Evolutionary conservation across 768 basidiomycete genomes (phyloP).

Genomic region (Calocera cornea): DNA sequence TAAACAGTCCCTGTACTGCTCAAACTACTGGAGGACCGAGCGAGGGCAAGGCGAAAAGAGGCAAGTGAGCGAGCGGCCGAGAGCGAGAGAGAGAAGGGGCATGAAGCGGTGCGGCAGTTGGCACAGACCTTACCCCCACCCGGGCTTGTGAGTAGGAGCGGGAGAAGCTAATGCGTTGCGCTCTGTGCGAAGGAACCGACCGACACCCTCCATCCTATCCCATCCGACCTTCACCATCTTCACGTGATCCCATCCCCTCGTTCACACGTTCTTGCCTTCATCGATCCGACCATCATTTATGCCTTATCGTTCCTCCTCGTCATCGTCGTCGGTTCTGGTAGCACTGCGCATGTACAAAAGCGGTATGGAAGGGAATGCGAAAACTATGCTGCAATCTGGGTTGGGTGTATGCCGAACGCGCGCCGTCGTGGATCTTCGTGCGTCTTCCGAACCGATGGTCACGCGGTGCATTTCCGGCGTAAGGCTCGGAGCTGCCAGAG

Average conservation of each 20-base stretch:
- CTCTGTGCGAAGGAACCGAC: background rate
- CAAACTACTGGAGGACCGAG: background rate
- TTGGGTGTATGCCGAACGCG: background rate
- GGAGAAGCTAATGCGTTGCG: background rate
- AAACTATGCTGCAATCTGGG: background rate
- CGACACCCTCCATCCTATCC: background rate
- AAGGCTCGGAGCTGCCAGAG: too few relatives aligned
- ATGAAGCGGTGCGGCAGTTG: background rate
- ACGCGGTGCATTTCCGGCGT: too few relatives aligned
- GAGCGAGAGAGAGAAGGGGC: background rate
- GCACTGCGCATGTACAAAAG: background rate
- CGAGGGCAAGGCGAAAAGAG: too few relatives aligned
- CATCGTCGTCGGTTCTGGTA: background rate
- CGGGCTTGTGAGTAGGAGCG: background rate
- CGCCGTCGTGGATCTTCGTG: too few relatives aligned
- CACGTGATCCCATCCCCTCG: background rate
- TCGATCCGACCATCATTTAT: too few relatives aligned
- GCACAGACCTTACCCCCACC: background rate
- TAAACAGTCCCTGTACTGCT: background rate
- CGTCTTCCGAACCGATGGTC: too few relatives aligned
- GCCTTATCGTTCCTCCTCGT: background rate
- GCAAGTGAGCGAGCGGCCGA: too few relatives aligned
- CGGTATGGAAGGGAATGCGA: slow-evolving; percentile 4
- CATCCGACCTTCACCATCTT: background rate
- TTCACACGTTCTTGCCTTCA: too few relatives aligned